Evolutionary conservation across 176 grass and related monocot genomes (phyloP).

Genomic region (Elymus sibiricus): DNA sequence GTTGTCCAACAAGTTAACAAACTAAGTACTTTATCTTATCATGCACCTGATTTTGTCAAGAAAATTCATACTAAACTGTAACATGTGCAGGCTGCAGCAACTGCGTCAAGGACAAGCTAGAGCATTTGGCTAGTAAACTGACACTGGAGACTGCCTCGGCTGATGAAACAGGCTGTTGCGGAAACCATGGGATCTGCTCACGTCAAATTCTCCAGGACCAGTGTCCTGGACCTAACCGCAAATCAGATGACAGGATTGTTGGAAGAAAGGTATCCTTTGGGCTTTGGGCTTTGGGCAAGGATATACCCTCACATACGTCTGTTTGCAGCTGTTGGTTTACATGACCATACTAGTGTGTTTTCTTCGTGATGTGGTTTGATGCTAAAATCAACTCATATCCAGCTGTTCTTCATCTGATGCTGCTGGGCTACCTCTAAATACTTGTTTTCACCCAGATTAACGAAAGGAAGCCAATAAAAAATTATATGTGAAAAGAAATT

Average conservation of each 20-base stretch:
- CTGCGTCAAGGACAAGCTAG: slow-evolving; percentile 34
- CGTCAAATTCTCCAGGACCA: slow-evolving; percentile 80
- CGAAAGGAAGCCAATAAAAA: neutral
- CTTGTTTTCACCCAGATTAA: neutral
- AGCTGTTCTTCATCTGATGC: slow-evolving; percentile 22
- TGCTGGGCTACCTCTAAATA: neutral
- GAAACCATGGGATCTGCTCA: slow-evolving; percentile 93
- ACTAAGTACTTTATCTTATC: slow-evolving; percentile 26
- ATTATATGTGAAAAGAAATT: neutral
- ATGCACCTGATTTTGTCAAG: slow-evolving; percentile 4
- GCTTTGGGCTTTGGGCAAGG: slow-evolving; percentile 3
- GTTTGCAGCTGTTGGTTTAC: neutral
- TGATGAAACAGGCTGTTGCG: slow-evolving; percentile 70
- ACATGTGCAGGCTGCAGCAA: slow-evolving; percentile 38
- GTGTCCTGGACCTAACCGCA: slow-evolving; percentile 42
- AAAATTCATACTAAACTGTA: slow-evolving; percentile 23
- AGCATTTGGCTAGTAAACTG: slow-evolving; percentile 34
- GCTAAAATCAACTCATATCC: slow-evolving; percentile 17
- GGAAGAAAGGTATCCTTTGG: slow-evolving; percentile 69
- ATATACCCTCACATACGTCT: neutral
- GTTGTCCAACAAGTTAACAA: slow-evolving; percentile 23
- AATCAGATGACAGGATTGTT: slow-evolving; percentile 46
- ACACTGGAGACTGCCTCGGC: slow-evolving; percentile 22
- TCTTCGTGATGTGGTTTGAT: neutral
- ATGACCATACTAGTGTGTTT: neutral